Conservation (phyloP, 2,329 filamentous ascomycete species). For the Fusarium musae region DNA sequence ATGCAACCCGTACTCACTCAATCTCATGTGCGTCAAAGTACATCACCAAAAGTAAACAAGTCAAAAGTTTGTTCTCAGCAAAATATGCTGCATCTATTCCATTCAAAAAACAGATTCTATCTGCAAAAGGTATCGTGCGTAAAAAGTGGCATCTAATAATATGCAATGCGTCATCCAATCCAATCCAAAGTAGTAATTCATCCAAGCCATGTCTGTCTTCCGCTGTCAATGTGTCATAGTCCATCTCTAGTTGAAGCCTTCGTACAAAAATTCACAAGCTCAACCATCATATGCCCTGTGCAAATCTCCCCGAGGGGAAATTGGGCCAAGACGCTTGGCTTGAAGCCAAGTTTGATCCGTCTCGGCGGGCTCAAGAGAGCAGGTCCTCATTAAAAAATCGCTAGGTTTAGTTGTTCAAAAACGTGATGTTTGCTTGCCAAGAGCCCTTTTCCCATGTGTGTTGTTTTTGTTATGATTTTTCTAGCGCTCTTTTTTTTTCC, state of each 20-base stretch:
- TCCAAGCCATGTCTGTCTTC: constrained; percentile 34
- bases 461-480: constrained; percentile 12
- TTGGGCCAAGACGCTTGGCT: constrained; percentile 17
- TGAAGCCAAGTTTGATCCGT: not conserved
- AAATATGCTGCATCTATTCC: constrained; percentile 13
- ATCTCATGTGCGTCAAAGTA: not conserved
- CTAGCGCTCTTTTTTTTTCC: constrained; percentile 2
- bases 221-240: constrained; percentile 32
- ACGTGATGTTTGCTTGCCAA: constrained; percentile 39
- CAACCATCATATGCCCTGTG: constrained; percentile 15
- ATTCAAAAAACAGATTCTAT: constrained; percentile 20
- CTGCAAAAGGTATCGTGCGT: constrained; percentile 40
- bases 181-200: constrained; percentile 34
- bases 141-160: constrained; percentile 23
- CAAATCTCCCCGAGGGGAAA: not conserved
- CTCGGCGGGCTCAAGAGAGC: constrained; percentile 32
- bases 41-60: not conserved
- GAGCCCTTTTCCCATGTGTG: constrained; percentile 11
- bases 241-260: constrained; percentile 36
- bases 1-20: constrained; percentile 1
- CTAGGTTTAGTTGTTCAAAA: constrained; percentile 33
- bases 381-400: constrained; percentile 42
- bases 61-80: not conserved
- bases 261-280: constrained; percentile 21
- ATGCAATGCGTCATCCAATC: constrained; percentile 20